Conservation (phyloP, 306 rosid genomes). For the Geum urbanum region DNA sequence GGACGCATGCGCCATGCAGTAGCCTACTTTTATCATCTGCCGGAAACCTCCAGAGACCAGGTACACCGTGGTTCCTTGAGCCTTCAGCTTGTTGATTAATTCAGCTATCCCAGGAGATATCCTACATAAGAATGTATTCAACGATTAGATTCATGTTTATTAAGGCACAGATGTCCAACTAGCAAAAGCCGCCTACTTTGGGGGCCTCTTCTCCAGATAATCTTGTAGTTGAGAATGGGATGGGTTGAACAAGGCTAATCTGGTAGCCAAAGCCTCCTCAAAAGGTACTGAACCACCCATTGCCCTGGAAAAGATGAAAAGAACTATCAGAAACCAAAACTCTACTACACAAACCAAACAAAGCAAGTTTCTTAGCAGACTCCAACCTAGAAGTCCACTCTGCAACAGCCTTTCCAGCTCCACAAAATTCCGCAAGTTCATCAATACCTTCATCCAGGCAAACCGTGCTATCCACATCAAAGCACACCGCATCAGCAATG, state of each 20-base stretch:
- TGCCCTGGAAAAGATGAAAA: conserved; percentile 48
- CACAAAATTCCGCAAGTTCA: conserved; percentile 87
- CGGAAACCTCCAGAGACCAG: conserved; percentile 96
- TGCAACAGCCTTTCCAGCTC: conserved; percentile 95
- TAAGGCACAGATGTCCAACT: background rate
- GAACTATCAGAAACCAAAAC: conserved; percentile 27
- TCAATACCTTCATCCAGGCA: conserved; percentile 92
- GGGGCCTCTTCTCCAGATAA: conserved; percentile 70
- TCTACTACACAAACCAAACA: conserved; percentile 5
- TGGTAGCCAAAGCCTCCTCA: conserved; percentile 94
- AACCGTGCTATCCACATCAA: conserved; percentile 60
- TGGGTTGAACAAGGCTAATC: conserved; percentile 79
- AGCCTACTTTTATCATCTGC: conserved; percentile 88
- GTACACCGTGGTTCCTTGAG: conserved; percentile 48
- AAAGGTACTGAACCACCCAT: conserved; percentile 97
- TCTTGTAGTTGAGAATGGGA: conserved; percentile 72
- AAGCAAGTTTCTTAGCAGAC: background rate
- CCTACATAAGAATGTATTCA: conserved; percentile 39
- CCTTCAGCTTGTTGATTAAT: conserved; percentile 67
- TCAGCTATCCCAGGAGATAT: conserved; percentile 85
- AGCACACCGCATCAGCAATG: conserved; percentile 39
- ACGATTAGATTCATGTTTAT: background rate
- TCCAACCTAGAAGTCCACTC: conserved; percentile 89
- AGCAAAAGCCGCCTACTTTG: conserved; percentile 44
- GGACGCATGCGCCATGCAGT: background rate